These are phyloP conservation scores for Eucommia ulmoides DNA, from an alignment of 257 asterid genomes.

Conservation along the genomic window DNA sequence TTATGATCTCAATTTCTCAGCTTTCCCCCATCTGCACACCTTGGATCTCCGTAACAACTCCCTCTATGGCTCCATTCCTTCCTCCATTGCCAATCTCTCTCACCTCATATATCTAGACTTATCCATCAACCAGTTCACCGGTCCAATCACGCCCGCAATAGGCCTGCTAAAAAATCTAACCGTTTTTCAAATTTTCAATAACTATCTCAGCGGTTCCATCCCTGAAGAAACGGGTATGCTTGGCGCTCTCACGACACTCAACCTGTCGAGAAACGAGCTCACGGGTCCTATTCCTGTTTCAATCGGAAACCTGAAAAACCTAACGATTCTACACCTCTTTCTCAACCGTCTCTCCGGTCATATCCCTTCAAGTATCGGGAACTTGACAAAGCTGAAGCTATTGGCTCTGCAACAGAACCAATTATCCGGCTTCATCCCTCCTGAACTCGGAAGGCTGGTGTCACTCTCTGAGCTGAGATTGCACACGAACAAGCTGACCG, in stretches of 20 bases:
- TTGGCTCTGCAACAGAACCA: not conserved
- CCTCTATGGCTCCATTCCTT: no score
- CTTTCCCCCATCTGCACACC: no score
- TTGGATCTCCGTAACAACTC: no score
- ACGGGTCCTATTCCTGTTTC: conserved; percentile 6
- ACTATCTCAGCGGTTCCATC: conserved; percentile 9
- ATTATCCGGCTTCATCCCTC: conserved; percentile 11
- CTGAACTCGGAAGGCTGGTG: conserved; percentile 12
- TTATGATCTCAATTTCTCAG: no score
- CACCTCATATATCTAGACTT: no score
- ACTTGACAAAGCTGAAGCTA: not conserved
- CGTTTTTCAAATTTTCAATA: not conserved
- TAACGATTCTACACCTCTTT: not conserved
- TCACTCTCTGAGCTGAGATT: conserved; percentile 1
- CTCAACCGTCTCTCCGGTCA: conserved; percentile 7
- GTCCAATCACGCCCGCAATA: conserved; percentile 5
- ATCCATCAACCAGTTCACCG: conserved; percentile 2
- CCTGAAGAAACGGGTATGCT: conserved; percentile 4
- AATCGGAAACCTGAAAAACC: conserved; percentile 1
- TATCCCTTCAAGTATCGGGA: conserved; percentile 8
- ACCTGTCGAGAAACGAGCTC: not conserved
- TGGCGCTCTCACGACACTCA: conserved; percentile 2
- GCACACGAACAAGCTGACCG: conserved; percentile 6
- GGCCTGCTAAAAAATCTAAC: conserved; percentile 1
- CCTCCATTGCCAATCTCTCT: no score